These are phyloP conservation scores for Hebeloma cylindrosporum DNA, from an alignment of 768 basidiomycete species.

Conservation along the genomic window DNA sequence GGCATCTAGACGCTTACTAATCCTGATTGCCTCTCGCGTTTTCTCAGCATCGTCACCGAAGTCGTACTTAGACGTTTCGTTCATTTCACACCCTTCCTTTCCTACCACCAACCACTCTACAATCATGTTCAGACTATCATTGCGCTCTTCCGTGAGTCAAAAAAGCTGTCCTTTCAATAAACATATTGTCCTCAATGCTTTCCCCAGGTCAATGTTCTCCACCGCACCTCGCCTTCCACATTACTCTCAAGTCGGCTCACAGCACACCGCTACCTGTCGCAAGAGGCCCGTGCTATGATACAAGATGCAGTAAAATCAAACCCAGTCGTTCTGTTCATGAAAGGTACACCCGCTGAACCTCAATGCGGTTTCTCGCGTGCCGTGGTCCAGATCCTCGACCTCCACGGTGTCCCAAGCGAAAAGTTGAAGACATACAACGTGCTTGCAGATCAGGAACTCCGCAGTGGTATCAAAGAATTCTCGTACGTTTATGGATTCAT, in stretches of 20 bases:
- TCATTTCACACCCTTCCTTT: conserved; percentile 9
- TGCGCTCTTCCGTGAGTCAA: conserved; percentile 45
- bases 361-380: conserved; percentile 97
- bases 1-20: conserved; percentile 18
- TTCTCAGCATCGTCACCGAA: conserved; percentile 15
- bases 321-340: conserved; percentile 97
- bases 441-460: conserved; percentile 79
- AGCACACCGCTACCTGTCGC: conserved; percentile 54
- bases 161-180: not conserved
- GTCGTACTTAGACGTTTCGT: conserved; percentile 12
- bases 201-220: conserved; percentile 31
- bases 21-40: conserved; percentile 8
- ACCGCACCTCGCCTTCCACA: conserved; percentile 29
- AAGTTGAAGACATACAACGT: conserved; percentile 92
- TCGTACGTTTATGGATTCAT: conserved; percentile 60
- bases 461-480: conserved; percentile 91
- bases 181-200: conserved; percentile 3
- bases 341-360: conserved; percentile 83
- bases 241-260: conserved; percentile 26
- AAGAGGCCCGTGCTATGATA: conserved; percentile 62
- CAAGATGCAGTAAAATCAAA: conserved; percentile 69
- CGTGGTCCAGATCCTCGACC: conserved; percentile 84
- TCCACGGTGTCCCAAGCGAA: conserved; percentile 75
- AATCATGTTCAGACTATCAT: conserved; percentile 46
- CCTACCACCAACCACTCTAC: conserved; percentile 2